phyloP scores from a whole-genome alignment of 805 yeast species.

The Ogataea trehalophila region DNA sequence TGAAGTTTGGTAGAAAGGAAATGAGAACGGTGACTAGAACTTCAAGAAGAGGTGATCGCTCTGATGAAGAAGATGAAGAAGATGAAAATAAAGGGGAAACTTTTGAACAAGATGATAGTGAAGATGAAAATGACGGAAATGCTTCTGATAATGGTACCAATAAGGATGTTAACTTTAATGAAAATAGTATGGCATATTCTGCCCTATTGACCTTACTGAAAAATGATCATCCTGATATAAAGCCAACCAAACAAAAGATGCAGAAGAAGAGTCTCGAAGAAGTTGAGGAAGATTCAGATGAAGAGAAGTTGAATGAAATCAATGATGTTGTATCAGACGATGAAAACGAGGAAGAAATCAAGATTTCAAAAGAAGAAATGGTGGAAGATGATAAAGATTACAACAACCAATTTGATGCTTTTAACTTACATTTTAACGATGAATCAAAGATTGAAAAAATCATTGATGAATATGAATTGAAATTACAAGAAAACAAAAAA shows the following conservation, averaged over 20 bases:
- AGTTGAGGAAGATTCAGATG: slow-evolving; percentile 14
- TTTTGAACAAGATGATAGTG: slow-evolving; percentile 20
- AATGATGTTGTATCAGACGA: slow-evolving; percentile 17
- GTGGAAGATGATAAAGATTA: slow-evolving; percentile 32
- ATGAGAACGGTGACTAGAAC: slow-evolving; percentile 57
- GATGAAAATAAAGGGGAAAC: slow-evolving; percentile 25
- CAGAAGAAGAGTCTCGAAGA: slow-evolving; percentile 11
- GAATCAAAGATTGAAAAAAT: slow-evolving; percentile 35
- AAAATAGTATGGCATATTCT: slow-evolving; percentile 22
- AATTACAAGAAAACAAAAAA: slow-evolving; percentile 11
- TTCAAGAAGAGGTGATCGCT: slow-evolving; percentile 33
- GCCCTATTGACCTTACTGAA: slow-evolving; percentile 26
- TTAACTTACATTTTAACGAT: slow-evolving; percentile 67
- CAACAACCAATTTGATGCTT: slow-evolving; percentile 51
- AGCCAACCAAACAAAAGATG: slow-evolving; percentile 5
- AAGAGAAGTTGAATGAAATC: slow-evolving; percentile 1
- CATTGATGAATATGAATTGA: slow-evolving; percentile 19
- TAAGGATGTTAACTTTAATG: slow-evolving; percentile 14
- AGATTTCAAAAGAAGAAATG: slow-evolving; percentile 34
- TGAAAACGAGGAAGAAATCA: slow-evolving; percentile 11
- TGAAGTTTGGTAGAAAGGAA: slow-evolving; percentile 55
- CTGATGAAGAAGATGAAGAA: slow-evolving; percentile 33
- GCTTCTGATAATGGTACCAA: slow-evolving; percentile 2
- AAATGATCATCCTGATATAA: slow-evolving; percentile 16
- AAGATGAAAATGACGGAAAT: slow-evolving; percentile 18